Conservation (phyloP, 371 early-diverging fungal species). For the Fennellomyces sp. region DNA sequence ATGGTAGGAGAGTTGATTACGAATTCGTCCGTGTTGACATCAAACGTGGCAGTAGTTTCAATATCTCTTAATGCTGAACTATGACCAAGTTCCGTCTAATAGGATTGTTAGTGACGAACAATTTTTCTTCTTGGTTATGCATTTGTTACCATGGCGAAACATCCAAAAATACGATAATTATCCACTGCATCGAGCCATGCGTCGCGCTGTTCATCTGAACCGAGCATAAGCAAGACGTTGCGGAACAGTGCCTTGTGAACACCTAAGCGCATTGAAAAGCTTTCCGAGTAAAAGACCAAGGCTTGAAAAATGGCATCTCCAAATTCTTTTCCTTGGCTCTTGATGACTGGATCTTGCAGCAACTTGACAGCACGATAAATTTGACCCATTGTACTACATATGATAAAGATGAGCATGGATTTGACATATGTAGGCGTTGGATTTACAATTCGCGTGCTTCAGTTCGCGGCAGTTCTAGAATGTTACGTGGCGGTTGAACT, state of each 20-base stretch:
- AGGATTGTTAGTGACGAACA: too few relatives aligned
- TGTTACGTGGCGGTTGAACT: slow-evolving; percentile 52
- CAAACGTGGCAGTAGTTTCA: slow-evolving; percentile 88
- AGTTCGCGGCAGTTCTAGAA: slow-evolving; percentile 53
- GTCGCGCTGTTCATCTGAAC: slow-evolving; percentile 58
- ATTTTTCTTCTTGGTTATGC: too few relatives aligned
- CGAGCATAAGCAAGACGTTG: slow-evolving; percentile 61
- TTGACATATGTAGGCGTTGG: neutral
- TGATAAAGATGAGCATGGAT: neutral
- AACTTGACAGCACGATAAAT: slow-evolving; percentile 42
- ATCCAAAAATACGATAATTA: slow-evolving; percentile 60
- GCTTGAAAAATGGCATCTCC: slow-evolving; percentile 14
- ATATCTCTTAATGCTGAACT: slow-evolving; percentile 88
- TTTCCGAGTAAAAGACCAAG: slow-evolving; percentile 54
- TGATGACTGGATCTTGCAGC: slow-evolving; percentile 4
- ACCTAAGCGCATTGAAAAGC: slow-evolving; percentile 64
- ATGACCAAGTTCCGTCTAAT: slow-evolving; percentile 67
- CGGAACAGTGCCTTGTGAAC: slow-evolving; percentile 64
- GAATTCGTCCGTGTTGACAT: slow-evolving; percentile 74
- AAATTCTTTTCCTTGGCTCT: slow-evolving; percentile 18
- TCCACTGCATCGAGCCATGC: slow-evolving; percentile 57
- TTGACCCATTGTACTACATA: slow-evolving; percentile 58
- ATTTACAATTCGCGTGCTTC: slow-evolving; percentile 63
- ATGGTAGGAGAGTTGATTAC: slow-evolving; percentile 85
- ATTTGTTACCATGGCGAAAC: slow-evolving; percentile 58